phyloP scores from a whole-genome alignment of 192 early-diverging fungal genomes.

The Helicostylum pulchrum region DNA sequence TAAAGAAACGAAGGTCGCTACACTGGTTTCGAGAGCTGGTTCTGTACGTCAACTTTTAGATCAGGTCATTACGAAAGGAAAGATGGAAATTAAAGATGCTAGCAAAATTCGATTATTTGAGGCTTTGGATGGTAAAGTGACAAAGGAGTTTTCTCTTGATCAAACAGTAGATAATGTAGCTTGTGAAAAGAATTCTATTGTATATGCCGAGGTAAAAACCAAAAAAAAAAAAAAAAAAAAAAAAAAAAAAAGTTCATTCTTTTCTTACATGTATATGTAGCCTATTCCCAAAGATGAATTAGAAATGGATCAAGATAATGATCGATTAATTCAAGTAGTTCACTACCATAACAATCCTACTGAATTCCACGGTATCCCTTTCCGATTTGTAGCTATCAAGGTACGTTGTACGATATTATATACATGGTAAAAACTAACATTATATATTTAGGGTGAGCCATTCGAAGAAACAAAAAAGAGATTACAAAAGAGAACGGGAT shows the following conservation, averaged over 20 bases:
- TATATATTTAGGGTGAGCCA: slow-evolving; percentile 49
- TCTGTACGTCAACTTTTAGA: slow-evolving; percentile 7
- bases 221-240: background rate
- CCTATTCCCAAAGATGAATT: slow-evolving; percentile 50
- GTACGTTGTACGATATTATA: background rate
- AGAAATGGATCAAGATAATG: slow-evolving; percentile 31
- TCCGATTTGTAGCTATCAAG: slow-evolving; percentile 68
- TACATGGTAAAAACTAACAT: background rate
- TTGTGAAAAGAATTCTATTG: slow-evolving; percentile 17
- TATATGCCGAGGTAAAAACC: slow-evolving; percentile 58
- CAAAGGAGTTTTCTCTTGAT: slow-evolving; percentile 29
- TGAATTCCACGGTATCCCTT: slow-evolving; percentile 80
- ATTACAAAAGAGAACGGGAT: slow-evolving; percentile 64
- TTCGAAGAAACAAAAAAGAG: slow-evolving; percentile 71
- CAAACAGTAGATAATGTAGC: slow-evolving; percentile 22
- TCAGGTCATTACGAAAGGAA: slow-evolving; percentile 8
- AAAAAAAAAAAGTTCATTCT: background rate
- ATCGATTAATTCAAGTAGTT: slow-evolving; percentile 60
- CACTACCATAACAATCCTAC: slow-evolving; percentile 74
- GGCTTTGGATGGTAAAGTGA: slow-evolving; percentile 15
- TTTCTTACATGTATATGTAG: slow-evolving; percentile 10
- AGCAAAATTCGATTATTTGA: slow-evolving; percentile 21
- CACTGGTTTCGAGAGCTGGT: slow-evolving; percentile 12
- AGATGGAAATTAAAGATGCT: slow-evolving; percentile 13
- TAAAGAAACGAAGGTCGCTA: slow-evolving; percentile 50